Evolutionary conservation across 768 basidiomycete species (phyloP), one percentile per base, ranked within the genome.

Genomic region (Epithele typhae): DNA sequence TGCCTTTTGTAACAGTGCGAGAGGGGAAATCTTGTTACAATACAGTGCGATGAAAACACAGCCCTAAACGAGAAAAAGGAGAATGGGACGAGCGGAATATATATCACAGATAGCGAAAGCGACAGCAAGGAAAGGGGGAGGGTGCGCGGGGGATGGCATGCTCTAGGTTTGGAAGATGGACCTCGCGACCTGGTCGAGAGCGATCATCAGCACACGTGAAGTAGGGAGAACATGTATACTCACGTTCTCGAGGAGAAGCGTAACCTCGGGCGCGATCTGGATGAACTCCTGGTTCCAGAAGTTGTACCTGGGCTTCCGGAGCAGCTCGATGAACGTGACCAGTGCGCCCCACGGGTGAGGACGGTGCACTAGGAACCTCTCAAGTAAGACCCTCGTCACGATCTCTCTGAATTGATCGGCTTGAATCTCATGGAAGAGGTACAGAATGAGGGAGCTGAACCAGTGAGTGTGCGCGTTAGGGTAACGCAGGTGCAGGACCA

Each of bases 381-480:
- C 95, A 57, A 98, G 73, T 27, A 99, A 78, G 30, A 96, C 90
- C 52, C 86, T 87, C 43, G 92, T 87, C 71, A 87, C 77, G 53
- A 91, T 78, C 63, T 93, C 89, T 58, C 79, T 76, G 73, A 88
- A 84, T 36, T 76, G 78, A 46, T 87, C 87, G 50, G 81, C 80
- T 59, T 82, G 79, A 51, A 87, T 77, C 60, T 92, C 87, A 40
- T 73, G 59, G 71, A 97, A 98, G 36, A 95, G 78, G 63, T 92
- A 81, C 43, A 98, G 78, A 44, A 97, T 72, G 54, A 97, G 76
- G 37, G 84, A 87, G 64, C 87, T 90, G 76, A 95, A 98, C 92
- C 94, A 99, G 66, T 92, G 87, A 40, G 95, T 99, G 74, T 99
- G 96, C 9, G 94, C 90, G 60, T 94, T 96, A 25, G 96, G 95